Base-by-base conservation (phyloP, 73 alveolate species). In the Effrenium voratum region DNA sequence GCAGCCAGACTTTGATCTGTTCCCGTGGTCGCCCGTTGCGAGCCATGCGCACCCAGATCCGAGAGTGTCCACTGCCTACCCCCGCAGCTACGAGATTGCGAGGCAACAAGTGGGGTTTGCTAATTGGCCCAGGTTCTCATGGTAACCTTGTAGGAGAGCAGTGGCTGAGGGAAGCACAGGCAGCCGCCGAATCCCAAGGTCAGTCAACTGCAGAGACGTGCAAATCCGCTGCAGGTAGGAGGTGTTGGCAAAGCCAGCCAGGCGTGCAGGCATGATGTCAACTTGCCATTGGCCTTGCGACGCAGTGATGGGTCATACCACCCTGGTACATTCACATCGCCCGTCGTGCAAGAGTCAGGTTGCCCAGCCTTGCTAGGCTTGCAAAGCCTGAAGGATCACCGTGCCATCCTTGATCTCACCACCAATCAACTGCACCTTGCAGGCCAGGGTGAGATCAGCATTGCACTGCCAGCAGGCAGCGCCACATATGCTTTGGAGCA, bases 241-340 rank as follows among this genome's bases (percentile, higher is more conserved):
- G 94, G 94, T 6, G 94, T 86, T 1, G 94, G 94, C 66, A 40
- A 63, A 8, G 94, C 83, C 1, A 22, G 83, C 6, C 94, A 86
- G 24, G 5, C 16, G 50, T 86, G 94, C 68, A 30, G 16, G 0
- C 38, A 60, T n/a, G 83, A 86, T 24, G 55, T 45, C 47, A 24
- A 34, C 6, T n/a, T 86, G 24, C 94, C 94, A 4, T 24, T 43
- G 3, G 83, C 68, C 34, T 22, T 86, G 52, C 12, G 32, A 4
- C 83, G 83, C 46, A 2, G 32, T 6, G 94, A 86, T 43, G 83
- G 83, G 26, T 26, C 57, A 13, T 30, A 41, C 32, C 3, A 28
- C 40, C 32, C 45, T 10, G 94, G 94, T 1, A 60, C 94, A 8
- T 86, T 28, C 70, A 43, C 45, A 0, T 55, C 83, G 1, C 94